Base-by-base conservation (phyloP, 148 eudicot species). In the Fagopyrum homotropicum region DNA sequence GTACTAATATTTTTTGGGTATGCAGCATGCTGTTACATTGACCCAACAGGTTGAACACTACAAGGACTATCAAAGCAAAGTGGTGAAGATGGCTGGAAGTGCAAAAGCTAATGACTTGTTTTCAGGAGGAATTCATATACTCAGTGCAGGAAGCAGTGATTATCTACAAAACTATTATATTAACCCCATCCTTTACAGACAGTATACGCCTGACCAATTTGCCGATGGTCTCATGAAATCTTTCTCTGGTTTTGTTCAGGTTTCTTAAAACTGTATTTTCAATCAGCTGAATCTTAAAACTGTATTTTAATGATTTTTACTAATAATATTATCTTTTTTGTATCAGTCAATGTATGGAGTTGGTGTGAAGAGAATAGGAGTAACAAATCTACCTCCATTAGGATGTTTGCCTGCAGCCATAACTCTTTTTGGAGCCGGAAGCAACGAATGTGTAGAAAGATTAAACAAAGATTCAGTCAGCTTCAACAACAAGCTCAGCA, bases 341-440 rank as follows among this genome's bases (percentile, higher is more conserved):
- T 43, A 55, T 78, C 85, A 93, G 91, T 76, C 81, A 59, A 78
- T 89, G 61, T 85, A 94, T 44, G 83, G 85, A 16, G 72, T 83
- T 47, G 92, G 97, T 48, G 92, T 75, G 73, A 86, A 91, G 79
- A 91, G 81, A 82, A 91, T 91, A 0, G 93, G 91, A 71, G 95
- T 87, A 7, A 87, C 95, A 70, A 83, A 76, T 43, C 83, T 91
- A 78, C 97, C 96, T 46, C 90, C 97, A 26, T 81, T 84, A 47
- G 98, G 97, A 52, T 94, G 98, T 81, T 84, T 94, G 84, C 98
- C 98, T 6, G 95, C 95, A 73, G 92, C 98, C 48, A 88, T 94
- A 51, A 91, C 97, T 16, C 75, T 89, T 9, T 89, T 80, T 55
- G 93, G 93, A 9, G 69, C 60, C 44, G 86, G 89, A 72, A 85